These are phyloP conservation scores for Pythium myriotylum DNA, from an alignment of 352 stramenopile species.

Conservation along the genomic window DNA sequence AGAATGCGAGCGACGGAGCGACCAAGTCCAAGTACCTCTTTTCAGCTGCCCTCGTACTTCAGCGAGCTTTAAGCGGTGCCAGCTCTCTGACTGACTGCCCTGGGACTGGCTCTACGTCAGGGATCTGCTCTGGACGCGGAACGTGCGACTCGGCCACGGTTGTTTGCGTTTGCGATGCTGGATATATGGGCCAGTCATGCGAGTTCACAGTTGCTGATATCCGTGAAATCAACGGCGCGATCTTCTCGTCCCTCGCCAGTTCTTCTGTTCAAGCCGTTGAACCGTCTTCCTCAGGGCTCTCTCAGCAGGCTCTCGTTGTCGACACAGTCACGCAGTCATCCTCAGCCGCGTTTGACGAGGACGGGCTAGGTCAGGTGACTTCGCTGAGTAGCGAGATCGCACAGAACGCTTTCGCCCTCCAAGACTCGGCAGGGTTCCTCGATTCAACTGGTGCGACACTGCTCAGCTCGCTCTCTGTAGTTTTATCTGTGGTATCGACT, in stretches of 20 bases:
- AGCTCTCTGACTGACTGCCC: conserved; percentile 14
- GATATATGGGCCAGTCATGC: conserved; percentile 50
- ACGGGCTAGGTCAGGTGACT: conserved; percentile 40
- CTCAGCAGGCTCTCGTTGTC: conserved; percentile 54
- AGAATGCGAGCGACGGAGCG: conserved; percentile 25
- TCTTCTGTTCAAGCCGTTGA: conserved; percentile 34
- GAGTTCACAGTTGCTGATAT: conserved; percentile 39
- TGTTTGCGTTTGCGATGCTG: conserved; percentile 37
- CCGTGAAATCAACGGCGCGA: conserved; percentile 40
- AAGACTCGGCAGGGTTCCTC: conserved; percentile 43
- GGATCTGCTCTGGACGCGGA: conserved; percentile 38
- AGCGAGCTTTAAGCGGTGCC: conserved; percentile 32
- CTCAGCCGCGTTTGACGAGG: conserved; percentile 34
- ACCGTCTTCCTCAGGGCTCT: conserved; percentile 45
- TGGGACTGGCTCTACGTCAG: conserved; percentile 3
- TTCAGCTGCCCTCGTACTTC: conserved; percentile 48
- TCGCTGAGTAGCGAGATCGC: conserved; percentile 45
- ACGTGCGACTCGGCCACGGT: conserved; percentile 32
- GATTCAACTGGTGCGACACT: conserved; percentile 44
- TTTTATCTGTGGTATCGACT: conserved; percentile 32
- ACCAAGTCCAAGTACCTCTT: conserved; percentile 42
- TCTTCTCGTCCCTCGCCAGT: conserved; percentile 44
- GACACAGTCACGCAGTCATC: conserved; percentile 46
- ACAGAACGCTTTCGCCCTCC: conserved; percentile 45
- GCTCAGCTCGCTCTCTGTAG: conserved; percentile 44